These are phyloP conservation scores for Pythium monospermum DNA, from an alignment of 352 stramenopile genomes.

Conservation along the genomic window DNA sequence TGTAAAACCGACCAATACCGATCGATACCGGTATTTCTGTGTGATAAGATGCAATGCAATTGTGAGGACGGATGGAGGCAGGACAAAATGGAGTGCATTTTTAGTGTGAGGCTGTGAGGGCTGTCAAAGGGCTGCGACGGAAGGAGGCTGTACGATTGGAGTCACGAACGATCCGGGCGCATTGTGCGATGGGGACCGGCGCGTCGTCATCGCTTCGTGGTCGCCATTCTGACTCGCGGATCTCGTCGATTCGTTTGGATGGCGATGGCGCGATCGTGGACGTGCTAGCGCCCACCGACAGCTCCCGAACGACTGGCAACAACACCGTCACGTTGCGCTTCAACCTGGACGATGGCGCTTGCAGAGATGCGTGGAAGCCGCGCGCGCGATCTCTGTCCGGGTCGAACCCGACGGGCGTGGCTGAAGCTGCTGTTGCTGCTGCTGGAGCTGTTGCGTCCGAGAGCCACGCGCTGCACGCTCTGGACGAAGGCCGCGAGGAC, in stretches of 20 bases:
- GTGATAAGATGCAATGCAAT: too few species aligned
- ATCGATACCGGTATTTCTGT: too few species aligned
- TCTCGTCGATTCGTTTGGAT: slow-evolving; percentile 13
- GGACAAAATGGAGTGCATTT: too few species aligned
- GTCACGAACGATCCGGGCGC: too few species aligned
- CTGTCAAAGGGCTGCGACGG: too few species aligned
- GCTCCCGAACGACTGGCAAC: slow-evolving; percentile 1
- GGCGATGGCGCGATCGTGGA: not conserved
- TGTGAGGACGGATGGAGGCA: too few species aligned
- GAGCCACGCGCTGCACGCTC: slow-evolving; percentile 4
- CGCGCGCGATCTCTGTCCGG: slow-evolving; percentile 7
- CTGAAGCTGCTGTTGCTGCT: not conserved
- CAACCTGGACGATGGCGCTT: slow-evolving; percentile 1
- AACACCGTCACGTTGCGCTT: slow-evolving; percentile 16
- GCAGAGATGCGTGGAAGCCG: not conserved
- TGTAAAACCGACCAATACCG: too few species aligned
- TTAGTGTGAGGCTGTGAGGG: too few species aligned
- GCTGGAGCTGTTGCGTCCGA: too few species aligned
- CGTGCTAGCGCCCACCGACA: not conserved
- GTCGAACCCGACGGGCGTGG: not conserved
- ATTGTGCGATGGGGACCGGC: slow-evolving; percentile 23
- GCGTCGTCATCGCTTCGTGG: slow-evolving; percentile 15
- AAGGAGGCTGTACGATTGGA: too few species aligned
- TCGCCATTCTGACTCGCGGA: slow-evolving; percentile 17
- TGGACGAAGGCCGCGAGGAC: slow-evolving; percentile 13